A percentile compares a stretch with the other conserved stretches of the same genome.
These are phyloP conservation scores for Haematococcus lacustris DNA, from an alignment of 139 green algal genomes.

Conservation along the genomic window DNA sequence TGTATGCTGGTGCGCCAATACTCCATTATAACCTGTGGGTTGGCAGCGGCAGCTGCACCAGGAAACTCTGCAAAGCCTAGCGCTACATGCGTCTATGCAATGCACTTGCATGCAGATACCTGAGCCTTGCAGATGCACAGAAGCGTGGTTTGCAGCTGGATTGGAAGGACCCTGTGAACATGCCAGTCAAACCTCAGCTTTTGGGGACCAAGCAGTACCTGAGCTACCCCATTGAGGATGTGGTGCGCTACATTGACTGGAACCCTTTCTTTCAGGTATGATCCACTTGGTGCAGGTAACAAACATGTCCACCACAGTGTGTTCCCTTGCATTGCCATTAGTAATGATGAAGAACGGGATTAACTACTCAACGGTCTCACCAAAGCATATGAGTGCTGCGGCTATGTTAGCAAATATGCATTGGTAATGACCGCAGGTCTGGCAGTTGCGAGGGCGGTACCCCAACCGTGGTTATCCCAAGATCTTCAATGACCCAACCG, in stretches of 20 bases:
- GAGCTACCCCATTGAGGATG: conserved; percentile 83
- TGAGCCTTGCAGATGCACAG: conserved; percentile 53
- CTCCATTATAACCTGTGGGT: too few relatives aligned
- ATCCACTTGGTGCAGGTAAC: too few relatives aligned
- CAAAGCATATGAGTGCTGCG: too few relatives aligned
- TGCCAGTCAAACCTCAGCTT: conserved; percentile 64
- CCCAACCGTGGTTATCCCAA: conserved; percentile 98
- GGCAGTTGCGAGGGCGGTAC: conserved; percentile 96
- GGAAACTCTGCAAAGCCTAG: background rate
- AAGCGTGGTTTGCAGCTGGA: conserved; percentile 64
- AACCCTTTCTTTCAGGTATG: conserved; percentile 96
- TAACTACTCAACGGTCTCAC: too few relatives aligned
- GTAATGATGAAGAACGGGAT: too few relatives aligned
- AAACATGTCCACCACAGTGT: too few relatives aligned
- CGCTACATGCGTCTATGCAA: background rate
- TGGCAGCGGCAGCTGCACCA: too few relatives aligned
- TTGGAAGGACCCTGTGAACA: conserved; percentile 73
- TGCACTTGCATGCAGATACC: conserved; percentile 34
- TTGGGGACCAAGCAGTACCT: conserved; percentile 60
- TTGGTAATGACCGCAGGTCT: conserved; percentile 75
- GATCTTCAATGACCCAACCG: conserved; percentile 98
- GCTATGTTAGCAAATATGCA: too few relatives aligned
- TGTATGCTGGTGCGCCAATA: background rate
- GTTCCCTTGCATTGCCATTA: too few relatives aligned
- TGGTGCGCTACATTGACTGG: conserved; percentile 96